Percentiles rank a stretch among this genome's conserved stretches.
phyloP scores from a whole-genome alignment of 2,329 filamentous ascomycete genomes.

The Fusarium xylarioides region DNA sequence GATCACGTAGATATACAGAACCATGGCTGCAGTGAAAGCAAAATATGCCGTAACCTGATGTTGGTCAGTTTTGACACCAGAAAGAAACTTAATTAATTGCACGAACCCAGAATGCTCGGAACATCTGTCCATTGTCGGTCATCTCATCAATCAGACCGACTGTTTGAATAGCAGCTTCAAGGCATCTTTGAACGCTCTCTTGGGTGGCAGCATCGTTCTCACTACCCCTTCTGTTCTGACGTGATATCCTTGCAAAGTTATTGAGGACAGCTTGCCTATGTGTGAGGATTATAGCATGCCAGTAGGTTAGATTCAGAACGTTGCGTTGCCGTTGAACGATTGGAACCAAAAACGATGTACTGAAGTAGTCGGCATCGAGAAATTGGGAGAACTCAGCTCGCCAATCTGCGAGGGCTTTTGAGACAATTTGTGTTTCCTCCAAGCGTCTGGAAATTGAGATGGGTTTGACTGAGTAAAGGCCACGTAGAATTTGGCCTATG shows the following conservation, averaged over 20 bases:
- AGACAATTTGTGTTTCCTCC: slow-evolving; percentile 42
- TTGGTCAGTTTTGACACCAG: neutral
- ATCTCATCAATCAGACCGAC: slow-evolving; percentile 37
- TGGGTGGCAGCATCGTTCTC: slow-evolving; percentile 12
- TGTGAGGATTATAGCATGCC: slow-evolving; percentile 53
- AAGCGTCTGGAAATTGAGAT: slow-evolving; percentile 41
- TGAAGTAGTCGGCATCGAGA: slow-evolving; percentile 50
- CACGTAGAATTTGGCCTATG: slow-evolving; percentile 47
- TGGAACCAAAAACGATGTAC: slow-evolving; percentile 47
- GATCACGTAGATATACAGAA: slow-evolving; percentile 41
- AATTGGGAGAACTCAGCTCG: slow-evolving; percentile 48
- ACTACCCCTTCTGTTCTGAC: neutral
- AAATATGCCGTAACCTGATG: slow-evolving; percentile 39
- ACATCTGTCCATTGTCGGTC: slow-evolving; percentile 36
- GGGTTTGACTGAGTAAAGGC: slow-evolving; percentile 49
- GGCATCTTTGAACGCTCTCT: slow-evolving; percentile 35
- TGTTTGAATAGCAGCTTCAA: slow-evolving; percentile 35
- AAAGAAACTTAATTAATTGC: rapidly evolving
- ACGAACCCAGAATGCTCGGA: slow-evolving; percentile 37
- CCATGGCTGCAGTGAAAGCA: slow-evolving; percentile 39
- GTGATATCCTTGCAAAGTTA: slow-evolving; percentile 43
- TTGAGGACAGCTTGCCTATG: slow-evolving; percentile 51
- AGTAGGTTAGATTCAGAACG: slow-evolving; percentile 53
- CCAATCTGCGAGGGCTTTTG: slow-evolving; percentile 48
- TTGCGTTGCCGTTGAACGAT: slow-evolving; percentile 54